These are phyloP conservation scores for Pythium inflatum DNA, from an alignment of 352 stramenopile species.

Conservation along the genomic window DNA sequence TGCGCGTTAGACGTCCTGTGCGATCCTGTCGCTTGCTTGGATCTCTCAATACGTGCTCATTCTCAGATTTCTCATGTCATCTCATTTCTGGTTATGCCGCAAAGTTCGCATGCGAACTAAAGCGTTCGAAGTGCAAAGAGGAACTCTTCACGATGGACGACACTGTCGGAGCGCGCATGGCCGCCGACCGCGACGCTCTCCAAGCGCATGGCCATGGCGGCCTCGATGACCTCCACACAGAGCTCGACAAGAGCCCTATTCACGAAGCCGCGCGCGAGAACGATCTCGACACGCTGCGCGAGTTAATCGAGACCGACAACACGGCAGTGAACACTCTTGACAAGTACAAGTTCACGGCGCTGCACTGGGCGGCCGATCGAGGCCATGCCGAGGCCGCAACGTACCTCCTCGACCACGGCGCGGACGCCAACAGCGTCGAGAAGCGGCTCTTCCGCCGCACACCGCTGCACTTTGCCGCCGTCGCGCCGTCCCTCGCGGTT, in stretches of 20 bases:
- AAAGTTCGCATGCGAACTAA: no score
- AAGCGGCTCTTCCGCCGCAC: slow-evolving; percentile 69
- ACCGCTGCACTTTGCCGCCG: slow-evolving; percentile 67
- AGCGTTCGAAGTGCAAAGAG: no score
- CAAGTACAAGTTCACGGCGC: slow-evolving; percentile 73
- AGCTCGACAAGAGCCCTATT: slow-evolving; percentile 60
- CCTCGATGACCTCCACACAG: slow-evolving; percentile 67
- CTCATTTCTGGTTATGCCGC: no score
- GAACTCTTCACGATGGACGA: slow-evolving; percentile 37
- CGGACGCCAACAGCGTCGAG: slow-evolving; percentile 60
- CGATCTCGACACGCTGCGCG: slow-evolving; percentile 38
- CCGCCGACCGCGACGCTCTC: slow-evolving; percentile 22
- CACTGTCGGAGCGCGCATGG: slow-evolving; percentile 30
- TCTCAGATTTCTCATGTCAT: no score
- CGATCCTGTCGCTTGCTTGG: no score
- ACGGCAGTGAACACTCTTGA: slow-evolving; percentile 43
- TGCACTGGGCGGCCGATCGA: slow-evolving; percentile 77
- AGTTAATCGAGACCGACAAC: slow-evolving; percentile 17
- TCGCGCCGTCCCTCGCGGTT: slow-evolving; percentile 40
- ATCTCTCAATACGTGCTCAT: no score
- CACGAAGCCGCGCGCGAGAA: slow-evolving; percentile 66
- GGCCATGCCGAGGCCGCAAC: slow-evolving; percentile 37
- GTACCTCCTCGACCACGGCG: slow-evolving; percentile 46
- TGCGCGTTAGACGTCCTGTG: no score
- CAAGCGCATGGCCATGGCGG: slow-evolving; percentile 41